These are phyloP conservation scores for Colletotrichum sp. DNA, from an alignment of 2,329 filamentous ascomycete species.

Conservation along the genomic window DNA sequence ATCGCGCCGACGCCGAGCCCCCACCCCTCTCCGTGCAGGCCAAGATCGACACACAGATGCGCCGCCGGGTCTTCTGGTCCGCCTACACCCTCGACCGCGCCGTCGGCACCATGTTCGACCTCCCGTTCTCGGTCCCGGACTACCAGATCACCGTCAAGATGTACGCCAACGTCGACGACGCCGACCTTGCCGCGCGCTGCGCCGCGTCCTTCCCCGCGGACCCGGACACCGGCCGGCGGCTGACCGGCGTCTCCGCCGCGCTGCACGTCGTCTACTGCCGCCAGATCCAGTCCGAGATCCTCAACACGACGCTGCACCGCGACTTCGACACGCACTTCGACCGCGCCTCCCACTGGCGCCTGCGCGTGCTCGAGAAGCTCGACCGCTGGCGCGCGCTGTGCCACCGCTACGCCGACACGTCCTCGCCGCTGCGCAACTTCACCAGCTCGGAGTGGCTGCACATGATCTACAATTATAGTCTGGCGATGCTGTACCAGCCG, in stretches of 20 bases:
- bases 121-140: slow-evolving; percentile 30
- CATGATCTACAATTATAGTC: slow-evolving; percentile 34
- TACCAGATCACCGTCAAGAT: slow-evolving; percentile 30
- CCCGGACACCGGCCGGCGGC: slow-evolving; percentile 9
- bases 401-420: slow-evolving; percentile 25
- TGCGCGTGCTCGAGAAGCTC: slow-evolving; percentile 28
- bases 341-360: slow-evolving; percentile 25
- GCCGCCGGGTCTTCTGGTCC: slow-evolving; percentile 34
- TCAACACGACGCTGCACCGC: slow-evolving; percentile 25
- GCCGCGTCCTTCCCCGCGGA: neutral
- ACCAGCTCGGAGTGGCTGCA: slow-evolving; percentile 29
- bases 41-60: slow-evolving; percentile 24
- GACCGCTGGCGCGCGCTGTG: slow-evolving; percentile 27
- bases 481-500: slow-evolving; percentile 31
- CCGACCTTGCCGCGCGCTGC: slow-evolving; percentile 22
- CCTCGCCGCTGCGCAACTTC: slow-evolving; percentile 20
- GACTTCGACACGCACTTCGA: slow-evolving; percentile 27
- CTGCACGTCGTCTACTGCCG: slow-evolving; percentile 30
- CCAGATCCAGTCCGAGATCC: slow-evolving; percentile 32
- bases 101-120: slow-evolving; percentile 29
- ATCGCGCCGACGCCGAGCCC: slow-evolving; percentile 27
- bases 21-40: neutral
- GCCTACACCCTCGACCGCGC: slow-evolving; percentile 32
- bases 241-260: slow-evolving; percentile 29
- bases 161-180: slow-evolving; percentile 31